These are phyloP conservation scores for Aspergillus coremiiformis DNA, from an alignment of 495 filamentous ascomycete species.

Conservation along the genomic window DNA sequence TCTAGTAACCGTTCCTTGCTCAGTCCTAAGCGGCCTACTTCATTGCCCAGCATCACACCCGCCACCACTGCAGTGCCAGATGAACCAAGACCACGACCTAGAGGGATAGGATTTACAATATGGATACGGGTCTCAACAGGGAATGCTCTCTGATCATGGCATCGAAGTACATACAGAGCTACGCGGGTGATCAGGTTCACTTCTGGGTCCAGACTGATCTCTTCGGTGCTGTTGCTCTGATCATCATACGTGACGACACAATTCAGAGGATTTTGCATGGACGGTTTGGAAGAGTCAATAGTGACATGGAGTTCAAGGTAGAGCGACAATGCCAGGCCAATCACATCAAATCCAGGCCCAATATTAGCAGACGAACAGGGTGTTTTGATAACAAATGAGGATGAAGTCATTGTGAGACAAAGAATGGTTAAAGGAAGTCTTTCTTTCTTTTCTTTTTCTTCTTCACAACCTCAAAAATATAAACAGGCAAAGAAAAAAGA, in stretches of 20 bases:
- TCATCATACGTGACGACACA: conserved; percentile 88
- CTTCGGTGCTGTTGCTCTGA: conserved; percentile 60
- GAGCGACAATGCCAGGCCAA: conserved; percentile 86
- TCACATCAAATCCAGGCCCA: conserved; percentile 93
- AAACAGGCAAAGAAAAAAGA: neutral
- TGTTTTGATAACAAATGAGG: conserved; percentile 54
- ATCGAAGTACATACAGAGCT: conserved; percentile 85
- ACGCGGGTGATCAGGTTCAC: conserved; percentile 86
- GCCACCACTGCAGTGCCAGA: conserved; percentile 93
- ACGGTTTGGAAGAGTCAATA: conserved; percentile 45
- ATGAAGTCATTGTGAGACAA: conserved; percentile 22
- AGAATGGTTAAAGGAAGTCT: neutral
- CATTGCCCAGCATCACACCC: conserved; percentile 84
- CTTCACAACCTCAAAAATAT: neutral
- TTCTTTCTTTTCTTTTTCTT: neutral
- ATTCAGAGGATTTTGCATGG: conserved; percentile 61
- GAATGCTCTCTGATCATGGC: conserved; percentile 75
- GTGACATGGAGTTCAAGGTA: conserved; percentile 79
- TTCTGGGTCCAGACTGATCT: conserved; percentile 70
- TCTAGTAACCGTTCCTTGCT: conserved; percentile 80
- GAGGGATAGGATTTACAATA: conserved; percentile 86
- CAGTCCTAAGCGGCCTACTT: conserved; percentile 72
- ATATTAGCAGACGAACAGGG: conserved; percentile 96
- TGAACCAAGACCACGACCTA: conserved; percentile 83
- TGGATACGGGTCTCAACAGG: conserved; percentile 82